Base-by-base conservation (phyloP, 2,329 filamentous ascomycete genomes). In the Nemania abortiva region DNA sequence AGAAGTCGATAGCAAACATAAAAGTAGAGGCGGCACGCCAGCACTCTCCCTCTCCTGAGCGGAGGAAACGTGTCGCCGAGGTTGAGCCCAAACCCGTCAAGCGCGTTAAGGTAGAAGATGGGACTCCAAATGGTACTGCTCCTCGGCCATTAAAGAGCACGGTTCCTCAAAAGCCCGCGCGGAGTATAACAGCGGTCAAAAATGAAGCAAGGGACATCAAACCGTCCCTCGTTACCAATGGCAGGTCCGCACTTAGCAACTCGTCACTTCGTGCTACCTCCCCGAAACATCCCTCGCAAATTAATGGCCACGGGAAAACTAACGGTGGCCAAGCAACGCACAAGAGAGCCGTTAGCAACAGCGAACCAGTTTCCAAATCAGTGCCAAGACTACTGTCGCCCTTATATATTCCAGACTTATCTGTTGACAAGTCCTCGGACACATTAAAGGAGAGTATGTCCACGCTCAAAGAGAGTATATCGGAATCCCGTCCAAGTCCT, bases 331-430 rank as follows among this genome's bases (percentile, higher is more conserved):
- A 79, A 64, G 75, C 74, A 53, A 77, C 79, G 6, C 79, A 83
- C 13, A 81, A 74, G 68, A 84, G 84, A 73, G 57, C 75, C 22
- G 82, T 84, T 22, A 70, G 74, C 11, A 74, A 68, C 45, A 55
- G 70, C 11, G 72, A 66, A 37, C 58, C 73, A 5, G 76, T 77
- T 11, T 74, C 79, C 1, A 84, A 83, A 29, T 77, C 79, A 27
- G 80, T 89, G 6, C 87, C 87, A 9, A 85, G 84, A 2, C 73
- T 89, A 34, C 74, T 89, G 15, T 89, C 87, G 0, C 87, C 87
- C 42, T 79, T 87, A 24, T n/a, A 68, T 22, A 63, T 72, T 27
- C 60, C 53, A 11, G 81, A 75, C 29, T 72, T 80, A 45, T 80
- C 85, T 29, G 83, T 81, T 22, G 74, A 81, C 50, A 72, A 66